Base-by-base conservation (phyloP, 1,284 basidiomycete species). In the Stygiomarasmius scandens region DNA sequence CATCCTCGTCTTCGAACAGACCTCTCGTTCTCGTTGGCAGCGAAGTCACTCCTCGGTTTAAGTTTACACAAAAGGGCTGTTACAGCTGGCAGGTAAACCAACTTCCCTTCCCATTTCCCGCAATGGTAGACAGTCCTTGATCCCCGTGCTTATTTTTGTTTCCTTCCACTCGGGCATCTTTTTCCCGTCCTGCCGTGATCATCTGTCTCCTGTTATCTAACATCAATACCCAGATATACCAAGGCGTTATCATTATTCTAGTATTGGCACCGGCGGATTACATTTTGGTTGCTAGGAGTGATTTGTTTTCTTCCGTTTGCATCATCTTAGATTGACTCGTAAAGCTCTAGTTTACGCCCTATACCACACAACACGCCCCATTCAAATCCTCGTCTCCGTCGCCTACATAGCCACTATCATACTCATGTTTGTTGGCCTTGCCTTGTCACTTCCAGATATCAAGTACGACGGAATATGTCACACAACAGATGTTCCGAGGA, bases 361-460 rank as follows among this genome's bases (percentile, higher is more conserved):
- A 6, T 50, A 29, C 47, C 41, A 19, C 47, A 2, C 14, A 8
- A 25, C 36, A 19, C 29, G 9, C 2, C 2, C 12, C 27, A 29
- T 50, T n/a, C 47, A 23, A 8, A 25, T 5, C 12, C 36, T 45
- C 22, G 24, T 55, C 6, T 20, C 3, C 41, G 20, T 50, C 5
- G 36, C 27, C 10, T 55, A 43, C n/a, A 6, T 32, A 23, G 46
- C 49, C 36, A 36, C 49, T 22, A 44, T 55, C 2, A 27, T 43
- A 2, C 14, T 12, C 24, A 50, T 55, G 47, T 50, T 2, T 19
- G 19, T 44, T 9, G 54, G 54, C 14, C 27, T 55, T 3, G 54
- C 45, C 32, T 14, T 55, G 20, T 44, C 54, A 11, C 34, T 55
- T 14, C 54, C 54, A 2, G 22, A 38, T 14, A 27, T 55, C n/a